Evolutionary conservation across 2,329 filamentous ascomycete species (phyloP).

Genomic region (Monosporascus sp.): DNA sequence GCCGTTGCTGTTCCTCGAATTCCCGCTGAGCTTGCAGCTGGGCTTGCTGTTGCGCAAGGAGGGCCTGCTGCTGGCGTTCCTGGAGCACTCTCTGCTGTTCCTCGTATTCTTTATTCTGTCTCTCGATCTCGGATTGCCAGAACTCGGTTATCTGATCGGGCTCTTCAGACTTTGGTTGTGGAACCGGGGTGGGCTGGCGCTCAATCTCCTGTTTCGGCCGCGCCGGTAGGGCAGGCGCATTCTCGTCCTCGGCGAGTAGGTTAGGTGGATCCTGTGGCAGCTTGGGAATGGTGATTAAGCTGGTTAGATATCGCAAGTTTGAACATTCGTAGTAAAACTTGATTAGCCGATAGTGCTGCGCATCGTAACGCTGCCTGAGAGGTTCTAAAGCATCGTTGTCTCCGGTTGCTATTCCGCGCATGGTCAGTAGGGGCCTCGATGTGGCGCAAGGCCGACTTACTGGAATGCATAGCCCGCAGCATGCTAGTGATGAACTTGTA

Average conservation of each 20-base stretch:
- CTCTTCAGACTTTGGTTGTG: constrained; percentile 65
- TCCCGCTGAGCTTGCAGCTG: constrained; percentile 82
- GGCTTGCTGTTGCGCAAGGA: constrained; percentile 75
- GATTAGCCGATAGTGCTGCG: constrained; percentile 91
- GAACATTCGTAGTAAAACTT: constrained; percentile 99
- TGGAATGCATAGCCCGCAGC: constrained; percentile 94
- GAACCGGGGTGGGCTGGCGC: constrained; percentile 63
- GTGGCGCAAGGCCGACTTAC: constrained; percentile 42
- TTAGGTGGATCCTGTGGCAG: constrained; percentile 91
- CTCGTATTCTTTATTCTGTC: constrained; percentile 91
- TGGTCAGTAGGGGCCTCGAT: constrained; percentile 16
- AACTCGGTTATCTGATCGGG: constrained; percentile 96
- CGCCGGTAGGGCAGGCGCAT: constrained; percentile 74
- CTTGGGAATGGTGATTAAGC: constrained; percentile 92
- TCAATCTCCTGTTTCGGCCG: constrained; percentile 72
- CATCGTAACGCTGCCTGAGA: constrained; percentile 82
- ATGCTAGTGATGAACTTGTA: constrained; percentile 99
- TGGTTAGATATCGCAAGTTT: constrained; percentile 92
- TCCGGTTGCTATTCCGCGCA: constrained; percentile 60
- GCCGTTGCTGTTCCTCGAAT: constrained; percentile 93
- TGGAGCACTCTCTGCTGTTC: constrained; percentile 87
- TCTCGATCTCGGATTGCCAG: constrained; percentile 88
- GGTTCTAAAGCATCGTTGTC: constrained; percentile 91
- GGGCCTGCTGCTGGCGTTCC: constrained; percentile 77
- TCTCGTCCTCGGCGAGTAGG: constrained; percentile 77